Base-by-base conservation (phyloP, 2,329 filamentous ascomycete genomes). In the Pseudogymnoascus pannorum region DNA sequence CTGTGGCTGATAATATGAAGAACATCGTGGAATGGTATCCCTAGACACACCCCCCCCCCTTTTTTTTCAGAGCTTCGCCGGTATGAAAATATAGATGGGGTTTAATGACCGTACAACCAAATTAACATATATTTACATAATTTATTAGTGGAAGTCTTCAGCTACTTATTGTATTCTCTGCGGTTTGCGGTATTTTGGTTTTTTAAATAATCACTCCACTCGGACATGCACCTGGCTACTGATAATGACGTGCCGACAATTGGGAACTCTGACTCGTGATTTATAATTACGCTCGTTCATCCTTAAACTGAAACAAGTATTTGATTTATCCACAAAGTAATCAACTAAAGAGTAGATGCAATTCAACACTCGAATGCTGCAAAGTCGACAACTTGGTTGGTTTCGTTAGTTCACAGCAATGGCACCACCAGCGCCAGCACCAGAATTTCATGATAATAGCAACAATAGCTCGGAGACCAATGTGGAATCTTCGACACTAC, bases 21-120 rank as follows among this genome's bases (percentile, higher is more conserved):
- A 59, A 42, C 14, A 59, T 60, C 59, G 36, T 42, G 22, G 22
- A 48, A 26, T 48, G 42, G 42, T 48, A 48, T 48, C 22, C 42
- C 4, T 48, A 48, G 9, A 31, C 4, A n/a, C n/a, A n/a, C n/a
- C n/a, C n/a, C n/a, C n/a, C n/a, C 4, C 16, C 18, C n/a, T 58
- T 58, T 36, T 22, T 7, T 11, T 48, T 6, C 9, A 14, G 42
- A 22, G 14, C 14, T n/a, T 26, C 4, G 7, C 26, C 26, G 22
- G 14, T 16, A 5, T 48, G 14, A 3, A 24, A 9, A 26, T 11
- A 14, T 26, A 16, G 22, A 26, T 26, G 42, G 7, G 38, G 38
- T n/a, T 22, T 9, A 48, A 26, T 26, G 6, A 11, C 42, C 24
- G 4, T 7, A 26, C 14, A 24, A 7, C 26, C 26, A 1, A 9